Conservation (phyloP, 495 filamentous ascomycete species). For the Neurospora sp. region DNA sequence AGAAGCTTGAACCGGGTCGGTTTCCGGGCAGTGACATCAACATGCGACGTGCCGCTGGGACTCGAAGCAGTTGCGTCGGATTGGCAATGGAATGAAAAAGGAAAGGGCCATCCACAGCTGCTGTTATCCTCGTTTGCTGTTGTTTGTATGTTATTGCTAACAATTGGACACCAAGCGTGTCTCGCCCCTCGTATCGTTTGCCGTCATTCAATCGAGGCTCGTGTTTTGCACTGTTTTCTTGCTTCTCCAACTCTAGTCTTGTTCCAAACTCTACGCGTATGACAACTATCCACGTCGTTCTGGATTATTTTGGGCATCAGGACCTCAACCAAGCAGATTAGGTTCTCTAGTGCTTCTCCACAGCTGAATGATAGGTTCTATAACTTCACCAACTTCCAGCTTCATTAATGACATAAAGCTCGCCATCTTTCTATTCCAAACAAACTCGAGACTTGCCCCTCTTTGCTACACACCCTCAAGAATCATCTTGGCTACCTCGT, state of each 20-base stretch:
- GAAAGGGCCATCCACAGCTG: background rate
- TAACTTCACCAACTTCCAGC: background rate
- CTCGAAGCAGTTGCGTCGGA: slow-evolving; percentile 8
- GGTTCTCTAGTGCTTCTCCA: background rate
- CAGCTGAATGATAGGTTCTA: background rate
- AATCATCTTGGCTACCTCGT: background rate
- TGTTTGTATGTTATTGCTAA: background rate
- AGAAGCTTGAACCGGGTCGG: background rate
- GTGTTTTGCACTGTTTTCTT: background rate
- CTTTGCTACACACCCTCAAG: background rate
- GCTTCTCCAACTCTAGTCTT: background rate
- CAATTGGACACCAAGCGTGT: background rate
- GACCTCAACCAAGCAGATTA: background rate
- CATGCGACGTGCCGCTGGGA: background rate
- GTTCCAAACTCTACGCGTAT: background rate
- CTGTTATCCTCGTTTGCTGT: background rate
- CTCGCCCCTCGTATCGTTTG: background rate
- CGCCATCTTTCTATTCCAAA: background rate
- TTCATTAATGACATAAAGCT: background rate
- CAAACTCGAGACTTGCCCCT: background rate
- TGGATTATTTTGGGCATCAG: background rate
- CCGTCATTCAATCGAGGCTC: background rate
- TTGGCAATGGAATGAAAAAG: background rate
- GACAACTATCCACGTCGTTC: slow-evolving; percentile 1
- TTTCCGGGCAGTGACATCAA: slow-evolving; percentile 20